Base-by-base conservation (phyloP, 345 rosid genomes). In the Lenwebbia sp. region DNA sequence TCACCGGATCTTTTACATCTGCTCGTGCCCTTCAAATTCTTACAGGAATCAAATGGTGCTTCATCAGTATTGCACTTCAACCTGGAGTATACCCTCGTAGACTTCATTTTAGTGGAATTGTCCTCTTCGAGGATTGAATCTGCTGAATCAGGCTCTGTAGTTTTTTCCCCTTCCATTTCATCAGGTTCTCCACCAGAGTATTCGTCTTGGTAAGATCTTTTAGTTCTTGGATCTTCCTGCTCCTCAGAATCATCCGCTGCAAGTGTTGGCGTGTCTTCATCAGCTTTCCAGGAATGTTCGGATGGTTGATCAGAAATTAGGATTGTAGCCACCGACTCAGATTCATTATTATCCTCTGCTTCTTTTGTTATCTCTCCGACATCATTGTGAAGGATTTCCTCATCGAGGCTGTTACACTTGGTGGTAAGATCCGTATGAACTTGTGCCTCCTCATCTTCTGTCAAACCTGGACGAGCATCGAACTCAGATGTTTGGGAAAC, bases 1-100 rank as follows among this genome's bases (percentile, higher is more conserved):
- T 84, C 88, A 4, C 23, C n/a, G 3, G 62, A 81, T 86, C 85
- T 94, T 88, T 85, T 89, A 88, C 91, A 26, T 86, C 87, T 86
- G 56, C 76, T 87, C 84, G 83, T 90, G 95, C 95, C 91, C 87
- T 90, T 91, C 83, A 70, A 44, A 75, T 84, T 85, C 87, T 84
- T 83, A 49, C 84, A 58, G 30, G 85, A 23, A 57, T 75, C 87
- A 10, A 85, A 82, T 49, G 84, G 86, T 74, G 88, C 95, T 84
- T 86, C 90, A 9, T 88, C 82, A 84, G 89, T 88, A 53, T 84
- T 87, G 57, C 90, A 85, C 84, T 86, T 41, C 74, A 49, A 56
- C 57, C 84, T 84, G 50, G 84, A 54, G 88, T 53, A 90, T 47
- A 76, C 84, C 84, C 84, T 83, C n/a, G 30, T 82, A 3, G 83